phyloP scores from a whole-genome alignment of 2,329 filamentous ascomycete species.

The Calonectria montana region DNA sequence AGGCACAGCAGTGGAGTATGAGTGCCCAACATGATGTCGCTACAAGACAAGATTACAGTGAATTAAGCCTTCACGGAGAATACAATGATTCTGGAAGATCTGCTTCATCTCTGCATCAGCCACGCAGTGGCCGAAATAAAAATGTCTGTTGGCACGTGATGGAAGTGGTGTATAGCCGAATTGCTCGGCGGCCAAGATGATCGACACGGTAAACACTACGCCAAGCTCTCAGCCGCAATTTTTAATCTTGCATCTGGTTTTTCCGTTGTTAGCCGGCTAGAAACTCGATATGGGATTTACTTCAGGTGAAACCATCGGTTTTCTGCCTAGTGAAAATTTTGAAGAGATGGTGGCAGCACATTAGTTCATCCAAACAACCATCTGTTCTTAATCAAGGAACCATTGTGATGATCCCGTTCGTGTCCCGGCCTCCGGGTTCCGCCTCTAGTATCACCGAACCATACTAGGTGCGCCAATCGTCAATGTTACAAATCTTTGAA shows the following conservation, averaged over 20 bases:
- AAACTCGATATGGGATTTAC: background rate
- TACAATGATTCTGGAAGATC: too few species aligned
- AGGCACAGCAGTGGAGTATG: background rate
- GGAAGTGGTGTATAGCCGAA: background rate
- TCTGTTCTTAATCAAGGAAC: background rate
- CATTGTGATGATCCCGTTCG: conserved; percentile 11
- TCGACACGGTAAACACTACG: background rate
- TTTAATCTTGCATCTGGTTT: background rate
- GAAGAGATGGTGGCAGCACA: background rate
- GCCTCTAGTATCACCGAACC: conserved; percentile 10
- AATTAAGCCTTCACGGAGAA: background rate
- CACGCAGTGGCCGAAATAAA: background rate
- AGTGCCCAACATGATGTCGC: background rate
- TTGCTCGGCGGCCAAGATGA: background rate
- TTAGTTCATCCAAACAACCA: background rate
- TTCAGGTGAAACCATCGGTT: background rate
- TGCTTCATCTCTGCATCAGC: background rate
- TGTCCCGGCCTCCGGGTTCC: conserved; percentile 37
- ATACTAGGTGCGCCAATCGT: conserved; percentile 30
- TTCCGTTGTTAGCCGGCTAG: background rate
- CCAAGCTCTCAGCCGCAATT: conserved; percentile 2
- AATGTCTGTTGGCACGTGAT: background rate
- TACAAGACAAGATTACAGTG: background rate
- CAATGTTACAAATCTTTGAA: conserved; percentile 6
- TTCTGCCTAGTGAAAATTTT: background rate